Evolutionary conservation across 1,139 yeast genomes (phyloP), one percentile per base, ranked within the genome.

Genomic region (Ogataea hybrid): DNA sequence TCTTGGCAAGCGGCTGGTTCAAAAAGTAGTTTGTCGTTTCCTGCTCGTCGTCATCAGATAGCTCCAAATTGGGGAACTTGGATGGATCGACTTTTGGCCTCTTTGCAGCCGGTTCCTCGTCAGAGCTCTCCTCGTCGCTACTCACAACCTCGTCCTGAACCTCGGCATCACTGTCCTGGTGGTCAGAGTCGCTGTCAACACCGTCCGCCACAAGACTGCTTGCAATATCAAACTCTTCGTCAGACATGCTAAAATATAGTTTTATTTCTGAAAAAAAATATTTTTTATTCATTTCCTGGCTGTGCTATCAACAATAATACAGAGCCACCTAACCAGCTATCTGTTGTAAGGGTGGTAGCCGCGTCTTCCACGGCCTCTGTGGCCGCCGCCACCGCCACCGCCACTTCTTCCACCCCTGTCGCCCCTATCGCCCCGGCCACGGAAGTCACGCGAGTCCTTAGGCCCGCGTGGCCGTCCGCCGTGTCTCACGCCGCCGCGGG

Each of bases 171-270:
- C 61, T 70, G 17, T 64, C 61, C 20, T 62, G 66, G 42, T 68
- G 78, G 2, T 68, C 78, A 2, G 69, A 68, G 30, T 69, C 75
- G 22, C 70, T 64, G 39, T 59, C 68, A 6, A 58, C 64, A 12
- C 57, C 59, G 14, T 65, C 67, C 30, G 79, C 60, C 2, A 84
- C 86, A 41, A 85, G 70, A 34, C 80, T 70, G 28, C 77, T 70
- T 28, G 89, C 83, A 55, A 86, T 84, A 61, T 85, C 90, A 57
- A 68, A 74, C 7, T 71, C 84, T 55, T 78, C 84, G 57, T 39
- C 42, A 38, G 37, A 32, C 41, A 38, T 38, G 15, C 27, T 9
- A 42, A 42, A 37, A 39, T 37, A 35, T 25, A 28, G n/a, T 29
- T 20, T 20, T 20, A 20, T 20, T 20, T 7, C 4, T 2, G 21